Evolutionary conservation across 176 grass and related monocot species (phyloP), one percentile per base, ranked within the genome.

Genomic region (Leersia perrieri): DNA sequence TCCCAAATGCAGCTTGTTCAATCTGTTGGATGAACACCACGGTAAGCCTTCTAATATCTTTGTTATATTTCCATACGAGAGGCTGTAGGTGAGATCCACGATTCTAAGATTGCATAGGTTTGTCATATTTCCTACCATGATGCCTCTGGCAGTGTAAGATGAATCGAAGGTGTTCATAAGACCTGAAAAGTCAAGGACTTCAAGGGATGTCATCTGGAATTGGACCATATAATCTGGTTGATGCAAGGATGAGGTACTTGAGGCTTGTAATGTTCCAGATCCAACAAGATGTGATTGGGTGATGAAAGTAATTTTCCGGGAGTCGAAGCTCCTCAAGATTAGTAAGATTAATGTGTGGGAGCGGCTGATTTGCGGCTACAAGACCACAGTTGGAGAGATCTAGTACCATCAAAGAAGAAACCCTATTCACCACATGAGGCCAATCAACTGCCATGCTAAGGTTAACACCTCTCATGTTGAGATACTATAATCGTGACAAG

Each of bases 231-330:
- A 72, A 27, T 2, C 4, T 0, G 18, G 8, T 60, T 0, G 1
- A 0, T 8, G 1, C 11, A 33, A 91, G 38, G 66, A 61, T 26
- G 22, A 82, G 22, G 41, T 49, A 27, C 28, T 16, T 36, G 6
- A 87, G 22, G 29, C 33, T 49, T 22, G 35, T 70, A 29, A 90
- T 7, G 28, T 90, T 74, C 79, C 89, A 87, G 42, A 91, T 53
- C 84, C 79, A 84, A 33, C 82, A 41, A 10, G 88, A 18, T 29
- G 40, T 14, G 5, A 71, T 14, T 0, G 68, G 39, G 0, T 71
- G 68, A 9, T 71, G 23, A 30, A 71, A 71, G 1, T 45, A 8
- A 7, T 71, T 71, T 1, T 0, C 0, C 14, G 26, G 9, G 12
- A 71, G 40, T 2, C 44, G 3, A 16, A 71, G 68, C 61, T 30